Percentiles rank a stretch among this genome's conserved stretches.
These are phyloP conservation scores for Bertia moriformis DNA, from an alignment of 2,329 filamentous ascomycete genomes.

Conservation along the genomic window DNA sequence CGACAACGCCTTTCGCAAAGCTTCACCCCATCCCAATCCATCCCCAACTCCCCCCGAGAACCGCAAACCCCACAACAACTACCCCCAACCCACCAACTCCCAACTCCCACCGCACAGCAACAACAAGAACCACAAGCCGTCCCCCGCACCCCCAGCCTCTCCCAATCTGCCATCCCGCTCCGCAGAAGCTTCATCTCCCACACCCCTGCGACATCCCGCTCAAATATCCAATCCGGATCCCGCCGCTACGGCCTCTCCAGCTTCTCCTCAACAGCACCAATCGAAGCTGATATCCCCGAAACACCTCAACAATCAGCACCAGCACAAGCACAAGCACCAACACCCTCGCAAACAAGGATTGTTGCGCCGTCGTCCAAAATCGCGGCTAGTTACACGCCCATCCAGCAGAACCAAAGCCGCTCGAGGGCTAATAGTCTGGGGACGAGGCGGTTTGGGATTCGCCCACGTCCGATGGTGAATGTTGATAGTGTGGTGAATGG, in stretches of 20 bases:
- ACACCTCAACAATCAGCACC: neutral
- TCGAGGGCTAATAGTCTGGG: neutral
- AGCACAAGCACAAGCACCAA: too few species aligned
- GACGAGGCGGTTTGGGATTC: neutral
- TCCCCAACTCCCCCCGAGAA: neutral
- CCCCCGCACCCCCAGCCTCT: neutral
- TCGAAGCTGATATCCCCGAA: neutral
- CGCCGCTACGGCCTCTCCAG: neutral
- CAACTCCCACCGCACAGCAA: neutral
- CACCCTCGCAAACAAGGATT: neutral
- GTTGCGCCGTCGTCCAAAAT: neutral
- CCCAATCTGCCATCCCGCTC: neutral
- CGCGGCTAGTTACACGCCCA: neutral
- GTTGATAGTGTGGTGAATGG: too few species aligned
- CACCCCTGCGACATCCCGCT: neutral
- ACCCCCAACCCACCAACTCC: neutral
- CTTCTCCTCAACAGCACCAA: neutral
- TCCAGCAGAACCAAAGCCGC: neutral
- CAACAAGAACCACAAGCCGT: too few species aligned
- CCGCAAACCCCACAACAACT: too few species aligned
- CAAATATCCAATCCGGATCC: neutral
- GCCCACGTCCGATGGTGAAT: neutral
- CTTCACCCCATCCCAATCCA: neutral
- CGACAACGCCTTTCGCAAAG: neutral
- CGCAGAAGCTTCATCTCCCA: neutral